Base-by-base conservation (phyloP, 2,329 filamentous ascomycete species). In the Calonectria pauciramosa region DNA sequence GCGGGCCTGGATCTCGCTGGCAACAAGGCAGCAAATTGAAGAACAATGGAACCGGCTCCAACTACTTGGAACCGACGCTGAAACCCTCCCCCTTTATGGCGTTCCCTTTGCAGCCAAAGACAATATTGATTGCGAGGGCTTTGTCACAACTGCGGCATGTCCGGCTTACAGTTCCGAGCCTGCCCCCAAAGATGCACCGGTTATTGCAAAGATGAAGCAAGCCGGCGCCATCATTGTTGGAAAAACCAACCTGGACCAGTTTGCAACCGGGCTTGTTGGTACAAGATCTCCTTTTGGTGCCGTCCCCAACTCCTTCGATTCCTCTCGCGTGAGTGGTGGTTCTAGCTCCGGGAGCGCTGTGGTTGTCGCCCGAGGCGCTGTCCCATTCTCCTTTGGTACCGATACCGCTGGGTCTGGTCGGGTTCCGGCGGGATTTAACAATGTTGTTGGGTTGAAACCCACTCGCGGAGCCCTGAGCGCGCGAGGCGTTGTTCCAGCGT, bases 211-310 rank as follows among this genome's bases (percentile, higher is more conserved):
- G 30, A 82, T 92, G 20, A 86, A 90, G 28, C 84, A 86, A 0
- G 87, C 89, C 10, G 91, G 91, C 0, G 91, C 89, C 1, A 83
- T 93, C 2, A 86, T 91, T 38, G 84, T 93, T 36, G 91, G 91
- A 11, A 93, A 93, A 78, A 88, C 88, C 5, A 90, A 90, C 76
- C 85, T 93, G 66, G 91, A 93, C 75, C 91, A 93, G 77, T 87
- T 93, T 9, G 91, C 91, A 1, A 93, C 91, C 0, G 91, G 92
- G 0, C 86, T 93, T 5, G 90, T 90, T 9, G 92, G 91, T 11
- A 91, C 90, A 11, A 87, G 92, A 38, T 91, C 90, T 3, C 91
- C 91, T 0, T 91, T 90, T 71, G 91, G 91, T 2, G 88, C 86
- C 26, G 88, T 90, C 1, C 86, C 88, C 28, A 91, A 89, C 70